These are phyloP conservation scores for Spergularia azorica DNA, from an alignment of 179 eudicot genomes.

Conservation along the genomic window DNA sequence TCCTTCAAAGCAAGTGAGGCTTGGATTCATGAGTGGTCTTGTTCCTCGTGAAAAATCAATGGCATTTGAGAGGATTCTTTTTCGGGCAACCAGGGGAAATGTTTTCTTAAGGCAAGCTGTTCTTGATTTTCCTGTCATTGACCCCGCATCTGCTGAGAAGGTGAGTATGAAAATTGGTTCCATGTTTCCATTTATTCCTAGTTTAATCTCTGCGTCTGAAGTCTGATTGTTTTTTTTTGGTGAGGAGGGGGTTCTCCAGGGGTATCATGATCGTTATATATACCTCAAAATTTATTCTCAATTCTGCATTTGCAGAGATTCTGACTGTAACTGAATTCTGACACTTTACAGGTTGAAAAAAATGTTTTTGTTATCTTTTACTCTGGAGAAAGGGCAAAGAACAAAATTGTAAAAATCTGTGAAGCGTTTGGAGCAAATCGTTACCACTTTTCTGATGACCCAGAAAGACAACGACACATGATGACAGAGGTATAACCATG, in stretches of 20 bases:
- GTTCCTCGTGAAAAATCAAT: slow-evolving; percentile 74
- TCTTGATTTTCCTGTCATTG: slow-evolving; percentile 60
- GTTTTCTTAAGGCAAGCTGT: slow-evolving; percentile 68
- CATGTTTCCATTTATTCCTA: not conserved
- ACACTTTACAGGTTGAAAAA: slow-evolving; percentile 83
- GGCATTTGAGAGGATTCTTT: slow-evolving; percentile 83
- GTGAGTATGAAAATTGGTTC: slow-evolving; percentile 27
- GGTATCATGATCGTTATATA: not conserved
- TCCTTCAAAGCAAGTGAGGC: slow-evolving; percentile 62
- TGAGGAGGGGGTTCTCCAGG: not conserved
- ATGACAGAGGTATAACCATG: slow-evolving; percentile 52
- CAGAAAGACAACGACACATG: slow-evolving; percentile 64
- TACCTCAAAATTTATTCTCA: not conserved
- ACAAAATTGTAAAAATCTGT: slow-evolving; percentile 87
- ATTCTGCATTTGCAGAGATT: not conserved
- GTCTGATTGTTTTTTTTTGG: not conserved
- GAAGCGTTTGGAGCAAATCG: slow-evolving; percentile 92
- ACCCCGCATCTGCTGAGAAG: slow-evolving; percentile 79
- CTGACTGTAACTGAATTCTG: slow-evolving; percentile 13
- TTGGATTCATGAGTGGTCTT: slow-evolving; percentile 75
- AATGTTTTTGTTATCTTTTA: slow-evolving; percentile 88
- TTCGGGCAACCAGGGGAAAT: slow-evolving; percentile 87
- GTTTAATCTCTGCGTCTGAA: not conserved
- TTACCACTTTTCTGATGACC: slow-evolving; percentile 70
- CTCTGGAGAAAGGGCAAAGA: slow-evolving; percentile 94